Evolutionary conservation across 2,329 filamentous ascomycete genomes (phyloP).

Genomic region (Metarhizium guizhouense): DNA sequence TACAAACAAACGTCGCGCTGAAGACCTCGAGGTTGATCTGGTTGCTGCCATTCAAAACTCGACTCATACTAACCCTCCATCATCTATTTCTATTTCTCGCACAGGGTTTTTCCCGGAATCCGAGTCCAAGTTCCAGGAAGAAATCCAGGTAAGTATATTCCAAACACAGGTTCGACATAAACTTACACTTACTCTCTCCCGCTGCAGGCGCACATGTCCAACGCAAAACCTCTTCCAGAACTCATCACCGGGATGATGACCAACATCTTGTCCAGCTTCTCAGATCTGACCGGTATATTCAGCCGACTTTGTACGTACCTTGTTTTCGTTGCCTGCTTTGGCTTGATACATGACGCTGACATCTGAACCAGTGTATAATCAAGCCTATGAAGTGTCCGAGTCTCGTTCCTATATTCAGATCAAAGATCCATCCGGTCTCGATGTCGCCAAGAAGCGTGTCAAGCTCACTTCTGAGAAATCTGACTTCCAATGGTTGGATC

Average conservation of each 20-base stretch:
- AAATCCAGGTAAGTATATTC: not conserved
- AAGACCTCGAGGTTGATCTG: slow-evolving; percentile 22
- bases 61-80: not conserved
- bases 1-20: slow-evolving; percentile 20
- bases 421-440: slow-evolving; percentile 2
- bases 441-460: slow-evolving; percentile 18
- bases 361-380: slow-evolving; percentile 5
- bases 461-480: slow-evolving; percentile 14
- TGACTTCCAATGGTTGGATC: slow-evolving; percentile 18
- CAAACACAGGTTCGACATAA: not conserved
- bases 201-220: slow-evolving; percentile 15
- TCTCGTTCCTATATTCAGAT: slow-evolving; percentile 12
- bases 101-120: not conserved
- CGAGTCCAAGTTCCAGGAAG: slow-evolving; percentile 1
- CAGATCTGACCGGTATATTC: slow-evolving; percentile 17
- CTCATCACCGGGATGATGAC: slow-evolving; percentile 21
- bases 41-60: slow-evolving; percentile 14
- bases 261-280: slow-evolving; percentile 15
- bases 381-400: slow-evolving; percentile 16
- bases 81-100: slow-evolving; percentile 6
- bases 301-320: slow-evolving; percentile 14
- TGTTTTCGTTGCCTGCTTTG: not conserved
- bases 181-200: not conserved
- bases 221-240: slow-evolving; percentile 10
- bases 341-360: not conserved